Evolutionary conservation across 2,329 filamentous ascomycete genomes (phyloP), one percentile per base, ranked within the genome.

Genomic region (Dothistroma pini): DNA sequence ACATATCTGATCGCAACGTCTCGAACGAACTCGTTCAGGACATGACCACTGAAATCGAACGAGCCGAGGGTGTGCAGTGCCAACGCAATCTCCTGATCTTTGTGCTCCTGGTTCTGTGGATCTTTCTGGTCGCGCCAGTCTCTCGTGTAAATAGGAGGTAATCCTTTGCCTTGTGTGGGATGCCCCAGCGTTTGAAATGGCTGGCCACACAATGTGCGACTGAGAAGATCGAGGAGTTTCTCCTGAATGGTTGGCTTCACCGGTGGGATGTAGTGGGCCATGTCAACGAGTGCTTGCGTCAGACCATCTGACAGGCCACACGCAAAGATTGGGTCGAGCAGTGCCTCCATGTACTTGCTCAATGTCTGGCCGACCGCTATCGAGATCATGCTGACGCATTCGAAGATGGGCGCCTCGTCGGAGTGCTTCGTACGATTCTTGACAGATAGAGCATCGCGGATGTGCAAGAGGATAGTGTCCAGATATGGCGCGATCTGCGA

Each of bases 1-100:
- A 99, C 93, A 70, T 97, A 99, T 74, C 93, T 95, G 72, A 99
- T 96, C 4, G 96, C 95, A 54, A 99, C 95, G 73, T 99, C 95
- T 25, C 95, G 90, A 31, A 99, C 95, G 69, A 99, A 99, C 74
- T 99, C 96, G 70, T 99, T 99, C 16, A 99, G 80, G 16, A 97
- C 89, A 71, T 97, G 92, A 1, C 91, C 87, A 35, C 81, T 88
- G 72, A 99, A 99, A 75, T 99, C 95, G 71, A 99, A 99, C 73
- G 92, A 97, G n/a, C 95, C 96, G 0, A 99, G 81, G 0, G 96
- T 99, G 70, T 96, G 93, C 16, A 99, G 83, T 4, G 95, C 95
- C 56, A 99, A 81, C 66, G 96, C 96, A 64, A 99, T 90, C 74
- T 99, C 93, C 9, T 87, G 82, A 74, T 96, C 93, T 62, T 89